Evolutionary conservation across 345 rosid species (phyloP), one percentile per base, ranked within the genome.

Genomic region (Stellera chamaejasme): DNA sequence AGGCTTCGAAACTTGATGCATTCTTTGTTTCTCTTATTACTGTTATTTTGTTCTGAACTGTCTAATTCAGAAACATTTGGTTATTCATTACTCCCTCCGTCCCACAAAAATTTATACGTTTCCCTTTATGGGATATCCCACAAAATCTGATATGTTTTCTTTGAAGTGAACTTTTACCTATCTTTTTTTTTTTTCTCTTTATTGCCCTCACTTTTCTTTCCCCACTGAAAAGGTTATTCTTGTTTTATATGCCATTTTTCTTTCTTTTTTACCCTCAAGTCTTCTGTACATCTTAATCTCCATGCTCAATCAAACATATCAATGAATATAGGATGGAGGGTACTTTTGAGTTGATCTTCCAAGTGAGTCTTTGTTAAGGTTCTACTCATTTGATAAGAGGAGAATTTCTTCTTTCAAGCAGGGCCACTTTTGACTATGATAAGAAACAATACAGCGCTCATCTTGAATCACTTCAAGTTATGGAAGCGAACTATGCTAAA

Each of bases 381-480:
- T 51, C 41, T 41, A 0, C 3, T 26, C 26, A 60, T 57, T 32
- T 56, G 27, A 32, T 43, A 43, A 32, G 39, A 32, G 39, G 39
- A 50, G 28, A 2, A 56, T 36, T 44, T 49, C 28, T 49, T 73
- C 23, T 53, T 55, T 52, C 49, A 41, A 73, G 77, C 86, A 93
- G 99, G 82, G 75, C 77, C 56, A 82, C 95, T 2, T 93, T 75
- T 63, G 99, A 93, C 53, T 78, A 76, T 55, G 99, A 93, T 67
- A 87, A 85, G 79, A 89, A 83, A 72, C 71, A 81, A 69, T 93
- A 85, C 67, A 84, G 68, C 44, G 99, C 89, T 74, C 97, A 93
- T 76, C 87, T 87, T 6, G 90, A 89, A 70, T 86, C 91, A 62
- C 94, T 89, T 67, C 96, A 89, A 67, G 87, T 77, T 27, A 89